Evolutionary conservation across 495 filamentous ascomycete genomes (phyloP).

Genomic region (Penicillium alfredii): DNA sequence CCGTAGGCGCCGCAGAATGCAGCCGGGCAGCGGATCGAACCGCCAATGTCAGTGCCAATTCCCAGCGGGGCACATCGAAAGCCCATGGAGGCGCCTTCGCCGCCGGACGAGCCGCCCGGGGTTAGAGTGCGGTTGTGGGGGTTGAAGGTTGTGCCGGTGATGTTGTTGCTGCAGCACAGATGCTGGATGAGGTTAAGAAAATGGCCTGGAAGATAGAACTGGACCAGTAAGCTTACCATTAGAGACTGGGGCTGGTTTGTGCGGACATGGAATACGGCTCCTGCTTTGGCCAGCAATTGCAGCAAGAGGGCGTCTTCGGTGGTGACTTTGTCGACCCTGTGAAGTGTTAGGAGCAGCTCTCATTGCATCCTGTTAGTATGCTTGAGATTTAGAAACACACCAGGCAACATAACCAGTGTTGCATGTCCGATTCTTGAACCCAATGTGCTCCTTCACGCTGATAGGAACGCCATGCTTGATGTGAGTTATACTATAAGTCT

Average conservation of each 20-base stretch:
- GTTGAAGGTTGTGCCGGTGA: slow-evolving; percentile 38
- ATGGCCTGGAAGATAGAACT: no score
- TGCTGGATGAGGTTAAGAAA: slow-evolving; percentile 22
- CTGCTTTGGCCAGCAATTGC: slow-evolving; percentile 29
- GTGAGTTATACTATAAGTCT: slow-evolving; percentile 19
- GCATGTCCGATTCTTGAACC: slow-evolving; percentile 43
- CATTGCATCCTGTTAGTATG: background rate
- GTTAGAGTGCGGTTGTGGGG: slow-evolving; percentile 52
- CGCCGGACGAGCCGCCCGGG: slow-evolving; percentile 59
- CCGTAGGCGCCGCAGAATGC: slow-evolving; percentile 54
- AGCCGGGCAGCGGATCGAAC: slow-evolving; percentile 55
- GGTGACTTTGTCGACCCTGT: slow-evolving; percentile 30
- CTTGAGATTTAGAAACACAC: slow-evolving; percentile 14
- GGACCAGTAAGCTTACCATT: slow-evolving; percentile 29
- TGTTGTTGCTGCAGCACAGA: slow-evolving; percentile 27
- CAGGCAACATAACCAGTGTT: slow-evolving; percentile 39
- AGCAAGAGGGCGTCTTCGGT: slow-evolving; percentile 33
- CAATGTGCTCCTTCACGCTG: slow-evolving; percentile 60
- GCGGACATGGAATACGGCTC: slow-evolving; percentile 59
- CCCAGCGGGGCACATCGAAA: slow-evolving; percentile 58
- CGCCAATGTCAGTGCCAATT: slow-evolving; percentile 63
- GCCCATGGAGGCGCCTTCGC: slow-evolving; percentile 61
- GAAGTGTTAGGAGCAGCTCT: background rate
- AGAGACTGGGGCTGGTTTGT: slow-evolving; percentile 54
- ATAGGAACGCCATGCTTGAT: slow-evolving; percentile 63